phyloP scores from a whole-genome alignment of 805 yeast genomes.

The Wickerhamomyces canadensis region DNA sequence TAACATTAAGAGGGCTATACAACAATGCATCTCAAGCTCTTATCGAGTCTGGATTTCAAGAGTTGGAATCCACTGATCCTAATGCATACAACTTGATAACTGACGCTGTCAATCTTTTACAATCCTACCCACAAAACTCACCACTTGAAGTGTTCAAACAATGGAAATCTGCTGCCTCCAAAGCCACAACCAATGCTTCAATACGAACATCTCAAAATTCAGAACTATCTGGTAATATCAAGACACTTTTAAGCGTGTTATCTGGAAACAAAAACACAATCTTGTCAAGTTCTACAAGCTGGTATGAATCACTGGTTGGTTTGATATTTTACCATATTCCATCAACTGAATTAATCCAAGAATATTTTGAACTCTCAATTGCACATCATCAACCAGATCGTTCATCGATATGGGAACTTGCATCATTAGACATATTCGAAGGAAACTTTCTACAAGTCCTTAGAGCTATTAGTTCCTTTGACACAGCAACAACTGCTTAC shows the following conservation, averaged over 20 bases:
- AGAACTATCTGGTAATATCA: conserved; percentile 22
- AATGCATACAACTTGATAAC: conserved; percentile 26
- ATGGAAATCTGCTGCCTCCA: conserved; percentile 30
- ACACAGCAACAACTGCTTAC: conserved; percentile 59
- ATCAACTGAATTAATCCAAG: conserved; percentile 34
- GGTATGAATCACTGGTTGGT: conserved; percentile 65
- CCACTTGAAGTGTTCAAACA: conserved; percentile 26
- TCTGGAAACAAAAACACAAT: conserved; percentile 41
- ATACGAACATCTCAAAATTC: conserved; percentile 13
- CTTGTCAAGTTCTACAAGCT: conserved; percentile 43
- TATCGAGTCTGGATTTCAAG: conserved; percentile 36
- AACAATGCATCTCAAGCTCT: conserved; percentile 47
- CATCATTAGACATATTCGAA: conserved; percentile 51
- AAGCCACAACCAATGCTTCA: conserved; percentile 21
- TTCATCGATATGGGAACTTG: conserved; percentile 44
- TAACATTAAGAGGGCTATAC: conserved; percentile 58
- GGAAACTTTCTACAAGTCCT: conserved; percentile 53
- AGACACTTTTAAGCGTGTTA: conserved; percentile 27
- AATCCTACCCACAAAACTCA: conserved; percentile 30
- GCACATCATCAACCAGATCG: conserved; percentile 30
- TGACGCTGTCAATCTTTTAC: conserved; percentile 29
- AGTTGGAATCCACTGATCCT: conserved; percentile 22
- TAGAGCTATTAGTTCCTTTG: conserved; percentile 53
- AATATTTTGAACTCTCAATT: conserved; percentile 35
- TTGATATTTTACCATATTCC: conserved; percentile 59